These are phyloP conservation scores for Polysphondylium violaceum DNA, from an alignment of 78 protist genomes.

Conservation along the genomic window DNA sequence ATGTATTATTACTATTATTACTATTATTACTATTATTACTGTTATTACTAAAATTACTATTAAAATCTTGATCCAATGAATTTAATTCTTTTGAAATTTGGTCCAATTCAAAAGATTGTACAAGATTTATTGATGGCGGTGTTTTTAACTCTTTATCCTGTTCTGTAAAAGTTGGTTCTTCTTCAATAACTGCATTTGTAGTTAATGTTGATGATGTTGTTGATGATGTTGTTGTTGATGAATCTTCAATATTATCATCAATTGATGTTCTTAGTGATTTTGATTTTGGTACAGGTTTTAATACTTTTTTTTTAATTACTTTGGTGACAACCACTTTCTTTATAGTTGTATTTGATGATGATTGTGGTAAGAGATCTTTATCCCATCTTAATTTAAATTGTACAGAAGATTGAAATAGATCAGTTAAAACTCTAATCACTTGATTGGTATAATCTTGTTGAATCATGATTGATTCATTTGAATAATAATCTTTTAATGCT, in stretches of 20 bases:
- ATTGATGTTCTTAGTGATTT: not conserved
- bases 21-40: not conserved
- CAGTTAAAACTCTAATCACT: not conserved
- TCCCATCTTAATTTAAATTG: constrained; percentile 22
- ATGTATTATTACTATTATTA: not conserved
- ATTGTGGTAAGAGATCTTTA: constrained; percentile 5
- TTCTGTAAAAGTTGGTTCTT: not conserved
- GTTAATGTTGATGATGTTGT: constrained; percentile 1
- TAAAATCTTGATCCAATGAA: no score
- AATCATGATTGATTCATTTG: not conserved
- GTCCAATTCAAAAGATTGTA: no score
- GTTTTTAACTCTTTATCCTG: no score
- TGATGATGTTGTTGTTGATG: constrained; percentile 8
- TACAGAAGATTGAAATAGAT: not conserved
- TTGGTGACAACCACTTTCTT: constrained; percentile 11
- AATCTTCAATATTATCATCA: not conserved
- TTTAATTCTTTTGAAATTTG: no score
- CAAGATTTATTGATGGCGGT: no score
- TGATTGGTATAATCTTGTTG: constrained; percentile 15
- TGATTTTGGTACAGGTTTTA: not conserved
- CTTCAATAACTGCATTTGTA: not conserved
- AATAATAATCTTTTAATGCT: not conserved
- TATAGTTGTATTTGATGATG: constrained; percentile 10
- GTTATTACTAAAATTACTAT: no score
- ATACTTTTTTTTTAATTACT: not conserved